Base-by-base conservation (phyloP, 1,139 yeast species). In the Saccharomycopsis hybrid region DNA sequence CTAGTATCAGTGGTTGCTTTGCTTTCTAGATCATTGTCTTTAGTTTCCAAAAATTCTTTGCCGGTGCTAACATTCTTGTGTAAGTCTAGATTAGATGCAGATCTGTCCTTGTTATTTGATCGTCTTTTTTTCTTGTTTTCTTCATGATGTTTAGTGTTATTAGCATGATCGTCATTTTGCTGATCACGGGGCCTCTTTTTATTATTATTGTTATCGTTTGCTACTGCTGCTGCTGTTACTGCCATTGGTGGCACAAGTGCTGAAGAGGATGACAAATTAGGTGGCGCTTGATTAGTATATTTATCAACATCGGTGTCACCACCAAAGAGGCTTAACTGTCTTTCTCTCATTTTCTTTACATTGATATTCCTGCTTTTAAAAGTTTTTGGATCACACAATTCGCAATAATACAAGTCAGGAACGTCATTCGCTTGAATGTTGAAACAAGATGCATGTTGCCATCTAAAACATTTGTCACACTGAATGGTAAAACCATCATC, bases 401-500 rank as follows among this genome's bases (percentile, higher is more conserved):
- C 87, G 63, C 98, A 90, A 44, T 80, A 73, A 63, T 86, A 90
- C 49, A 80, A 82, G 55, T 87, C 96, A 0, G 96, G 96, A 0
- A 83, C 94, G 35, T 78, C 85, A 53, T 77, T 81, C 46, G 83
- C 77, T 48, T 72, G 73, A 57, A 85, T 86, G 7, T 85, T 86
- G 78, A 87, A 88, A 66, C 97, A 90, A 28, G 79, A 73, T 43
- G 95, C 90, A 67, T 90, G 97, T 63, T 89, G 96, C 97, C 97
- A 90, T 55, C 96, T 78, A 65, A 78, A 83, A 65, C 97, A 90
- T 44, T 79, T 75, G 63, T 89, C 96, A 68, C 97, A 90, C 65
- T 89, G 97, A 54, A 90, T 85, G 1, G 97, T 89, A 63, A 87
- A 88, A 1, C 97, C 97, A 62, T 90, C 97, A 65, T 90, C 97